A percentile compares a stretch with the other conserved stretches of the same genome.
Conservation (phyloP, 768 basidiomycete genomes). For the Boletus barrowsii region DNA sequence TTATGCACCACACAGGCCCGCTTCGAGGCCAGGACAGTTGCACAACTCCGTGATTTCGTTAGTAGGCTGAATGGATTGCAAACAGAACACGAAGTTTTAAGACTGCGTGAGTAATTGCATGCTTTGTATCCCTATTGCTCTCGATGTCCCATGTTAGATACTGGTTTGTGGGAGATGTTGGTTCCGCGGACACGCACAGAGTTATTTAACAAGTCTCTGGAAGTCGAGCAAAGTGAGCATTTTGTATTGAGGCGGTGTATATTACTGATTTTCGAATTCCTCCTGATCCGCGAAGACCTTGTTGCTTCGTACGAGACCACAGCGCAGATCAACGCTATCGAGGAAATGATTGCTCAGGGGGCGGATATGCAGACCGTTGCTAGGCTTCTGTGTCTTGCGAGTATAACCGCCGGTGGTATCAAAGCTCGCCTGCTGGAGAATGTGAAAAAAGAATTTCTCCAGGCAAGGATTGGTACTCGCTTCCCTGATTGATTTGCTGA, state of each 20-base stretch:
- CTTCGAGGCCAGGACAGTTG: constrained; percentile 84
- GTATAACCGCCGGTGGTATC: constrained; percentile 80
- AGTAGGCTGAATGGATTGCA: constrained; percentile 92
- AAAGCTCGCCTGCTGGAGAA: constrained; percentile 84
- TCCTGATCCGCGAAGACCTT: constrained; percentile 56
- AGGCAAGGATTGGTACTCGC: constrained; percentile 40
- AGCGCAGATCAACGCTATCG: constrained; percentile 79
- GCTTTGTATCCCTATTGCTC: background rate
- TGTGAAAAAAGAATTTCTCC: constrained; percentile 88
- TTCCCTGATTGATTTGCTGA: background rate
- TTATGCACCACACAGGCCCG: constrained; percentile 50
- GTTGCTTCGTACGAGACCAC: constrained; percentile 86
- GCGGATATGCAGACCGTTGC: constrained; percentile 77
- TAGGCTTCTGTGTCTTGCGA: constrained; percentile 82
- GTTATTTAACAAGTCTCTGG: constrained; percentile 85
- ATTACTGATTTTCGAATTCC: constrained; percentile 4
- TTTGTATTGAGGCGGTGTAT: constrained; percentile 1
- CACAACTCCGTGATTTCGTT: constrained; percentile 92
- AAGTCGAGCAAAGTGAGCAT: constrained; percentile 88
- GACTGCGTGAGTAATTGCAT: constrained; percentile 64
- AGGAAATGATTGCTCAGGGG: constrained; percentile 86
- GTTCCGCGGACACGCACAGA: constrained; percentile 82
- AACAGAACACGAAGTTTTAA: constrained; percentile 83
- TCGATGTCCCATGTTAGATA: constrained; percentile 54
- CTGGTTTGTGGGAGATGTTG: constrained; percentile 88